These are phyloP conservation scores for Yamadazyma diddensiae DNA, from an alignment of 1,139 yeast species.

Conservation along the genomic window DNA sequence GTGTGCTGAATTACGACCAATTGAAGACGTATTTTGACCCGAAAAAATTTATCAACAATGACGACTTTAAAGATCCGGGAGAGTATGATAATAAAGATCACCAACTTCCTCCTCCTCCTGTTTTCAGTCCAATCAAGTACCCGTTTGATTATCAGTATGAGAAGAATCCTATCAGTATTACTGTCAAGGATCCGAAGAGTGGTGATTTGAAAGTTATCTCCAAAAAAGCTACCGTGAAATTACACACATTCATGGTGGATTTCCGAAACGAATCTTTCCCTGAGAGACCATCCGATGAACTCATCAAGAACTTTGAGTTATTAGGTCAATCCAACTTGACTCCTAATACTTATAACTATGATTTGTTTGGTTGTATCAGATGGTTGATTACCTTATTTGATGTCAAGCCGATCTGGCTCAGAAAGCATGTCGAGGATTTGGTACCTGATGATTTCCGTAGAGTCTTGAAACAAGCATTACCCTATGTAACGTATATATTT, in stretches of 20 bases:
- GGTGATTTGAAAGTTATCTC: conserved; percentile 48
- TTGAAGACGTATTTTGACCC: conserved; percentile 43
- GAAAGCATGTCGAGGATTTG: conserved; percentile 67
- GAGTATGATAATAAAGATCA: conserved; percentile 43
- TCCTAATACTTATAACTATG: conserved; percentile 26
- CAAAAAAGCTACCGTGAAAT: conserved; percentile 35
- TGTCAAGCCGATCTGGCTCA: conserved; percentile 79
- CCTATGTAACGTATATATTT: conserved; percentile 76
- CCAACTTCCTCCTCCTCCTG: conserved; percentile 84
- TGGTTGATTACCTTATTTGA: conserved; percentile 56
- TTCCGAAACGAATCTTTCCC: conserved; percentile 31
- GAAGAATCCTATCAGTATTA: conserved; percentile 49
- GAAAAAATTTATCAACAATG: conserved; percentile 31
- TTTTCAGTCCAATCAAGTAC: conserved; percentile 69
- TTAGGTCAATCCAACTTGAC: conserved; percentile 21
- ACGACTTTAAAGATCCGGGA: conserved; percentile 27
- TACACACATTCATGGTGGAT: conserved; percentile 47
- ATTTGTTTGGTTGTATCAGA: conserved; percentile 48
- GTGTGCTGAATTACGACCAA: conserved; percentile 27
- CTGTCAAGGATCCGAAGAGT: conserved; percentile 60
- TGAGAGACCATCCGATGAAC: conserved; percentile 31
- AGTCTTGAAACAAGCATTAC: conserved; percentile 70
- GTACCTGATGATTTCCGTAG: conserved; percentile 50
- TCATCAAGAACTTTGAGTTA: conserved; percentile 30
- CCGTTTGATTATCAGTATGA: conserved; percentile 64